These are phyloP conservation scores for Boletus rubroflammeus DNA, from an alignment of 768 basidiomycete genomes.

Conservation along the genomic window DNA sequence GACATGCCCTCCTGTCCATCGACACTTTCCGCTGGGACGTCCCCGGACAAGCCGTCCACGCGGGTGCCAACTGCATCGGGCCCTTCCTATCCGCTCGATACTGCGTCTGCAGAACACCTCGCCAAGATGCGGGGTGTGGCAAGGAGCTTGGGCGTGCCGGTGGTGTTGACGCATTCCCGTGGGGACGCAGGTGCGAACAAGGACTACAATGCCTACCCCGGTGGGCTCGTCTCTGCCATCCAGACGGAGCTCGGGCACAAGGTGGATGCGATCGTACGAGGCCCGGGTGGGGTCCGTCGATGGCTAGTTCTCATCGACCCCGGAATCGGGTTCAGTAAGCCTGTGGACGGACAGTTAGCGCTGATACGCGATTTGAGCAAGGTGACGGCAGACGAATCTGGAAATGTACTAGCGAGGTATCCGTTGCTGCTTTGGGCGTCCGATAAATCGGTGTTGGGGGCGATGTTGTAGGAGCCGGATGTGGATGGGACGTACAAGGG, in stretches of 20 bases:
- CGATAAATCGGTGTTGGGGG: conserved; percentile 81
- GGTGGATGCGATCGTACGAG: too few relatives aligned
- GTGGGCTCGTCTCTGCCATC: conserved; percentile 64
- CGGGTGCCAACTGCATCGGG: too few relatives aligned
- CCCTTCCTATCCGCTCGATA: too few relatives aligned
- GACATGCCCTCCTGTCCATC: conserved; percentile 20
- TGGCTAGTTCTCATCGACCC: conserved; percentile 62
- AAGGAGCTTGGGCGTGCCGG: too few relatives aligned
- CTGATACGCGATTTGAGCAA: conserved; percentile 52
- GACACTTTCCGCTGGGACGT: conserved; percentile 29
- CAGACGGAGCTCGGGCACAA: conserved; percentile 60
- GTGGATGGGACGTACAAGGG: conserved; percentile 40
- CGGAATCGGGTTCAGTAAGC: conserved; percentile 90
- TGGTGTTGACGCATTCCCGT: conserved; percentile 24
- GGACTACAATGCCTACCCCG: conserved; percentile 49
- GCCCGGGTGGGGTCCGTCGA: too few relatives aligned
- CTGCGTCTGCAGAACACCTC: too few relatives aligned
- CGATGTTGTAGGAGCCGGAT: conserved; percentile 50
- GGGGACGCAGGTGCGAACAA: conserved; percentile 79
- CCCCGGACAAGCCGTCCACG: conserved; percentile 43
- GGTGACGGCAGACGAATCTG: conserved; percentile 42
- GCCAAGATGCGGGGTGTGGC: too few relatives aligned
- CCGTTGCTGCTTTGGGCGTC: conserved; percentile 76
- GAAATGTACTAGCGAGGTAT: conserved; percentile 56
- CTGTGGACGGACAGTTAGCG: conserved; percentile 63